Conservation (phyloP, 768 basidiomycete species). For the Boletus rubescentipes region DNA sequence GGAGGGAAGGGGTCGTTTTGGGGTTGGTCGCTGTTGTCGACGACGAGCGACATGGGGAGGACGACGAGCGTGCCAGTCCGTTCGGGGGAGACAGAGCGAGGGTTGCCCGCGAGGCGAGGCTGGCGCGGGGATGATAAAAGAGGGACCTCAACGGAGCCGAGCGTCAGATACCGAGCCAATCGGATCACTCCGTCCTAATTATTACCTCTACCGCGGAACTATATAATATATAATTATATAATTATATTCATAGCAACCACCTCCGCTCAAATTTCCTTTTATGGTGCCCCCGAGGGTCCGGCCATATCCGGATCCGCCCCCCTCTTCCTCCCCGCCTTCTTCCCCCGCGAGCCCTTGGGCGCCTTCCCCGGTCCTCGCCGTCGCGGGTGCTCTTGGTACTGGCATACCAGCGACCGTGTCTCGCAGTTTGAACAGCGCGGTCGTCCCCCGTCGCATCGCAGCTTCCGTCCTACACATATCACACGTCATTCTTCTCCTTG, state of each 20-base stretch:
- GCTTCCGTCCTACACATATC: conserved; percentile 57
- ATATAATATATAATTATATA: conserved; percentile 28
- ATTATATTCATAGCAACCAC: conserved; percentile 21
- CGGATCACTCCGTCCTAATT: conserved; percentile 40
- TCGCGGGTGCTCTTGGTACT: conserved; percentile 49
- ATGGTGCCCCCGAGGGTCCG: conserved; percentile 26
- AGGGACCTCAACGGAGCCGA: conserved; percentile 45
- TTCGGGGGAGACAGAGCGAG: conserved; percentile 44
- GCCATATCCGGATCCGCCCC: conserved; percentile 26
- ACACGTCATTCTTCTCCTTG: background rate
- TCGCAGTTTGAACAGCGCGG: conserved; percentile 66
- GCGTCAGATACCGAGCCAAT: conserved; percentile 60
- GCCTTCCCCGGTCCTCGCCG: conserved; percentile 78
- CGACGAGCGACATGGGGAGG: conserved; percentile 45
- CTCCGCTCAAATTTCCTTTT: conserved; percentile 20
- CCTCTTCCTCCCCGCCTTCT: conserved; percentile 36
- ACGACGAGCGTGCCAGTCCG: conserved; percentile 44
- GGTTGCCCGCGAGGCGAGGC: conserved; percentile 60
- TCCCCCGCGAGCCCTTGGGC: conserved; percentile 55
- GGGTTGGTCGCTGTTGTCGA: conserved; percentile 55
- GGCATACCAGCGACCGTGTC: conserved; percentile 50
- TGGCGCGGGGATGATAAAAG: conserved; percentile 65
- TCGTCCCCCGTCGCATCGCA: conserved; percentile 66
- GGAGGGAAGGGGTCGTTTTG: conserved; percentile 22
- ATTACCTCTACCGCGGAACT: conserved; percentile 28